These are phyloP conservation scores for Aspergillus terreus DNA, from an alignment of 2,329 filamentous ascomycete genomes.

Conservation along the genomic window DNA sequence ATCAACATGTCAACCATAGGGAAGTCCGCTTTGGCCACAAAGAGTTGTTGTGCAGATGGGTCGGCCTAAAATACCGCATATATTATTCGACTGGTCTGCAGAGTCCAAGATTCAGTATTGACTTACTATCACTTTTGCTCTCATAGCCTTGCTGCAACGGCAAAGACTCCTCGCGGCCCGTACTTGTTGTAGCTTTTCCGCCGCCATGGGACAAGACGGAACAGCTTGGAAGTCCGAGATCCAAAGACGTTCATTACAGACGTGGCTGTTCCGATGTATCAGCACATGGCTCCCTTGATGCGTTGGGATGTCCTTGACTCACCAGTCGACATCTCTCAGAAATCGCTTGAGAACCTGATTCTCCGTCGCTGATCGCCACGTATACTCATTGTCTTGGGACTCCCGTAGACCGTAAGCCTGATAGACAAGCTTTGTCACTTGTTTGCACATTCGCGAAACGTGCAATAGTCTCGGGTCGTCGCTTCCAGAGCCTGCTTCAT, in stretches of 20 bases:
- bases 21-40: constrained; percentile 1
- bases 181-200: background rate
- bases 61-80: background rate
- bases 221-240: constrained; percentile 2
- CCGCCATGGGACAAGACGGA: background rate
- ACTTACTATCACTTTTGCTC: constrained; percentile 2
- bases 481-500: background rate
- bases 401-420: constrained; percentile 1
- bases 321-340: constrained; percentile 1
- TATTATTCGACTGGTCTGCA: background rate
- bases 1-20: constrained; percentile 1
- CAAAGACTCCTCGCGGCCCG: background rate
- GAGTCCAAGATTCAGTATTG: background rate
- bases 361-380: constrained; percentile 2
- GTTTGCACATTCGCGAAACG: constrained; percentile 2
- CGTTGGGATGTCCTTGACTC: background rate
- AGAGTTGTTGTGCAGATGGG: background rate
- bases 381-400: constrained; percentile 2
- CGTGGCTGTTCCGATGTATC: background rate
- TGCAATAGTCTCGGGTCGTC: constrained; percentile 1
- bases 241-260: constrained; percentile 1
- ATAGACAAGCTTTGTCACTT: background rate
- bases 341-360: constrained; percentile 2
- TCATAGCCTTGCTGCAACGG: background rate
- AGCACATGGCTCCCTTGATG: background rate